Evolutionary conservation across 495 filamentous ascomycete species (phyloP), one percentile per base, ranked within the genome.

Genomic region (Hypoxylon subgilvum): DNA sequence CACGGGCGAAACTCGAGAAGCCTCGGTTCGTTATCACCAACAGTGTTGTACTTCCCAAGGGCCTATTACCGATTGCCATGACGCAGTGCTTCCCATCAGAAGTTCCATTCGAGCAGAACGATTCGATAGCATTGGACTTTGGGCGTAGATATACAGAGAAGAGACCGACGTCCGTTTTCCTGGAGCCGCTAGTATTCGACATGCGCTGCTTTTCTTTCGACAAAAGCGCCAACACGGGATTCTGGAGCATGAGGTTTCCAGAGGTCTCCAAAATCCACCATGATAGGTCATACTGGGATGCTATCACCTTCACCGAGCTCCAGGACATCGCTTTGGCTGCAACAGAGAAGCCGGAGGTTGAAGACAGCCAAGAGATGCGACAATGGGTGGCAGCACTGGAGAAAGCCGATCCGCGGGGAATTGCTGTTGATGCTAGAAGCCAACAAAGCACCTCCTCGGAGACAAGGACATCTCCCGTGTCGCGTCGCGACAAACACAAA

Each of bases 21-120:
- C 88, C 89, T 6, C 72, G 61, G 9, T 92, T 88, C 61, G 76
- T 82, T 40, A 72, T 92, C 3, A 78, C 92, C 62, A 83, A 78
- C 21, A 63, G 76, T 2, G 71, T 81, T 6, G 72, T 78, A 23
- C 69, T 80, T 19, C 75, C 74, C 16, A 52, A 67, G 16, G 52
- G 65, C 0, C 67, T 75, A 45, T 55, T 78, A 32, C 52, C 65
- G 21, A 57, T 67, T 1, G 69, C 79, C 25, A 51, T 67, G 45
- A 57, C 54, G 0, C 70, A 69, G 21, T 67, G 68, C 30, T 76
- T 74, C 32, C 75, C 74, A 17, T 52, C 63, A 2, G 44, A 68
- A 1, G 66, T 74, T 2, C 52, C 58, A 0, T 67, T 51, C 35
- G 39, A 66, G 6, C 59, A 71, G 1, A 75, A 75, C 38, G 59